Conservation (phyloP, 805 yeast species). For the Starmerella scarabaei region DNA sequence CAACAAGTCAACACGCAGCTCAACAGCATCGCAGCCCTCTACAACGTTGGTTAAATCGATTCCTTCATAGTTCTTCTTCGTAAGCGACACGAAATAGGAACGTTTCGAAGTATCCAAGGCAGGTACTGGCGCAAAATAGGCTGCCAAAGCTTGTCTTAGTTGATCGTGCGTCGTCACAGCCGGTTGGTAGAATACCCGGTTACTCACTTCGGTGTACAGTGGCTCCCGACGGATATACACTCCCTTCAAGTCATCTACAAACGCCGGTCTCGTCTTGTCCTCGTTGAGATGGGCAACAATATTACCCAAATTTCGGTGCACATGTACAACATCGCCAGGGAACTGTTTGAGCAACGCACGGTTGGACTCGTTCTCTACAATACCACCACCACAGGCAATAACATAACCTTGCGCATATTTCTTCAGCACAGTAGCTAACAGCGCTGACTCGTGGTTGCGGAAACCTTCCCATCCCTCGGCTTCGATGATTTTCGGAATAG, state of each 20-base stretch:
- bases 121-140: constrained; percentile 37
- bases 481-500: constrained; percentile 37
- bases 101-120: constrained; percentile 31
- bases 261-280: constrained; percentile 84
- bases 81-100: constrained; percentile 61
- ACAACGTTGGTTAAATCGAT: constrained; percentile 33
- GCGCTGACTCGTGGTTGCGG: constrained; percentile 49
- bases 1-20: constrained; percentile 65
- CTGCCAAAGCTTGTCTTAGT: constrained; percentile 46
- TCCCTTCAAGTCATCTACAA: constrained; percentile 57
- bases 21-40: constrained; percentile 70
- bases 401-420: constrained; percentile 42
- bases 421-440: constrained; percentile 40
- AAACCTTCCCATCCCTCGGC: constrained; percentile 81
- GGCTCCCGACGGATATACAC: constrained; percentile 77
- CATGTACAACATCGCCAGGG: constrained; percentile 64
- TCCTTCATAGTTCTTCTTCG: constrained; percentile 44
- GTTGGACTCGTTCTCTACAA: constrained; percentile 65
- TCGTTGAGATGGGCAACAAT: constrained; percentile 59
- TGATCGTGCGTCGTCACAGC: constrained; percentile 40
- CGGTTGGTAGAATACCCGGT: constrained; percentile 58
- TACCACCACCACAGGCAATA: constrained; percentile 92
- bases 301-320: constrained; percentile 76
- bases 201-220: constrained; percentile 72
- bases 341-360: constrained; percentile 50